Conservation (phyloP, 208 protist genomes). For the Ichthyophonus hoferi region DNA sequence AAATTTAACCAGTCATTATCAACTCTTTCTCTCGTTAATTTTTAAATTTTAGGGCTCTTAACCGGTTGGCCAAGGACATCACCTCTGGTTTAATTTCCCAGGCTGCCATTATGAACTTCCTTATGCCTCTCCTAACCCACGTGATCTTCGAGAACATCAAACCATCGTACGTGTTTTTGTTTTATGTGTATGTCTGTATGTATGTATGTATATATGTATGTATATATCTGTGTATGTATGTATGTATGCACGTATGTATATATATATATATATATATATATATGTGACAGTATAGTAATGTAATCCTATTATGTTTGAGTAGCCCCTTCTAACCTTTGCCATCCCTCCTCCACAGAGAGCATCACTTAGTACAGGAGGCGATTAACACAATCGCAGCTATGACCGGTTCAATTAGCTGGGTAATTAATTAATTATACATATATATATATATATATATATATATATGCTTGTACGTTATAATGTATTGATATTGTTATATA, state of each 20-base stretch:
- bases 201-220: neutral
- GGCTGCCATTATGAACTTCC: neutral
- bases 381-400: conserved; percentile 10
- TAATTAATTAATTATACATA: too few species aligned
- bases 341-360: conserved; percentile 10
- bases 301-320: neutral
- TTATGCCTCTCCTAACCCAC: conserved; percentile 23
- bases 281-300: neutral
- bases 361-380: conserved; percentile 30
- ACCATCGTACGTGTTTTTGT: neutral
- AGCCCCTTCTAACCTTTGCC: neutral
- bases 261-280: conserved; percentile 18
- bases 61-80: neutral
- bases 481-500: too few species aligned
- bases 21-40: too few species aligned
- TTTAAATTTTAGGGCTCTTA: conserved; percentile 4
- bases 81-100: neutral
- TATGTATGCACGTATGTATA: neutral
- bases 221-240: neutral
- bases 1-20: too few species aligned
- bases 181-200: neutral
- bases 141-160: conserved; percentile 31
- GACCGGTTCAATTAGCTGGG: neutral
- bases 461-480: too few species aligned
- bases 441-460: too few species aligned